phyloP scores from a whole-genome alignment of 495 filamentous ascomycete genomes.

The Aspergillus leporis region DNA sequence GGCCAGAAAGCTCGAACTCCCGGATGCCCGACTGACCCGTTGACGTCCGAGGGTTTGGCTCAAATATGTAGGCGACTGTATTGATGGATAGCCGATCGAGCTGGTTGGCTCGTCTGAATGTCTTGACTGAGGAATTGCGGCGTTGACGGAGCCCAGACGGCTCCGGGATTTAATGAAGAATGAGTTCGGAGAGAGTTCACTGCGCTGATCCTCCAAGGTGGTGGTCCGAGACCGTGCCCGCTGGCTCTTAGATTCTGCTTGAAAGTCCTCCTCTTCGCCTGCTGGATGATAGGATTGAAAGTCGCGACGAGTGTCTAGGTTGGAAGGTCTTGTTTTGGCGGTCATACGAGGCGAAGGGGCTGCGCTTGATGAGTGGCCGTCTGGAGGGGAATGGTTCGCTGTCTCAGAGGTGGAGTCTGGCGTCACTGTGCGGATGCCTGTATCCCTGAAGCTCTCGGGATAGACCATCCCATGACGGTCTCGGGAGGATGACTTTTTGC shows the following conservation, averaged over 20 bases:
- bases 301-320: constrained; percentile 34
- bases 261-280: constrained; percentile 37
- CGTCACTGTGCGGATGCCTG: constrained; percentile 49
- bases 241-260: constrained; percentile 34
- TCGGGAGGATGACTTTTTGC: constrained; percentile 55
- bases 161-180: constrained; percentile 37
- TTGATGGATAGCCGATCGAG: constrained; percentile 56
- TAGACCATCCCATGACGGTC: constrained; percentile 56
- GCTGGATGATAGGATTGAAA: constrained; percentile 30
- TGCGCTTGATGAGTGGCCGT: constrained; percentile 38
- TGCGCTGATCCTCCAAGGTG: constrained; percentile 49
- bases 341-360: constrained; percentile 45
- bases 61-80: constrained; percentile 43
- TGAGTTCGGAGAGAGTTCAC: constrained; percentile 40
- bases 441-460: constrained; percentile 51
- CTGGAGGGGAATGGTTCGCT: constrained; percentile 39
- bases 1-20: constrained; percentile 30
- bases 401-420: constrained; percentile 42
- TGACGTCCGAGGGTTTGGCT: constrained; percentile 38
- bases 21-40: constrained; percentile 45
- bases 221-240: constrained; percentile 52
- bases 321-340: constrained; percentile 33
- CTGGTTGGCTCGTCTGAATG: constrained; percentile 29
- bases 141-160: constrained; percentile 48
- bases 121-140: constrained; percentile 36